These are phyloP conservation scores for Polyporus tsugae DNA, from an alignment of 1,284 basidiomycete genomes.

Conservation along the genomic window DNA sequence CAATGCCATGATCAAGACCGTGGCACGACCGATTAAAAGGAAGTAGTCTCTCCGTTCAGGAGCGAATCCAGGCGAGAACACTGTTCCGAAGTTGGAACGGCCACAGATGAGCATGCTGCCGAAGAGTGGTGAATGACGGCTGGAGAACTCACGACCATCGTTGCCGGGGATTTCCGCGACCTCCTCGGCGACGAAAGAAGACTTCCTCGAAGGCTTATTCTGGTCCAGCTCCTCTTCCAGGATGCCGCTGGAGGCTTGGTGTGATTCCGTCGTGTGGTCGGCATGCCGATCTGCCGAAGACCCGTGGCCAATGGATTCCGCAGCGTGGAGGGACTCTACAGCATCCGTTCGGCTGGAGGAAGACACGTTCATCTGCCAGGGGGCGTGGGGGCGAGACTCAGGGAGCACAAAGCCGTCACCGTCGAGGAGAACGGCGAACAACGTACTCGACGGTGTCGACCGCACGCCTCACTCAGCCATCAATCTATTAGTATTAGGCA, in stretches of 20 bases:
- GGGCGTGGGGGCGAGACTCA: neutral
- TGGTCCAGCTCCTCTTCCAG: conserved; percentile 14
- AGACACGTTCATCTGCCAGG: conserved; percentile 24
- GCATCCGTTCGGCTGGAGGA: conserved; percentile 29
- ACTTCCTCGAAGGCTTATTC: conserved; percentile 27
- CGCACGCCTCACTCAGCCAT: neutral
- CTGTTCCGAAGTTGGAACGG: conserved; percentile 17
- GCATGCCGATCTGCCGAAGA: conserved; percentile 34
- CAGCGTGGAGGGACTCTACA: conserved; percentile 25
- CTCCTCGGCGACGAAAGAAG: conserved; percentile 28
- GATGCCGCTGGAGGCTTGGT: conserved; percentile 27
- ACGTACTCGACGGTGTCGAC: neutral
- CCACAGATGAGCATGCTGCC: neutral
- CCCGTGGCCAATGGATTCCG: conserved; percentile 29
- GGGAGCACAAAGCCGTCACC: conserved; percentile 10
- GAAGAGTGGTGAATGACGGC: conserved; percentile 5
- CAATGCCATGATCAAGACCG: conserved; percentile 34
- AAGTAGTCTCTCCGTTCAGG: conserved; percentile 35
- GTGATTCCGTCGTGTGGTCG: conserved; percentile 28
- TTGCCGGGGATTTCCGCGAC: conserved; percentile 10
- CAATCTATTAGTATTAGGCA: conserved; percentile 1
- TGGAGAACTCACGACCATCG: conserved; percentile 24
- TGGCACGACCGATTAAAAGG: conserved; percentile 33
- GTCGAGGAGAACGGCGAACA: conserved; percentile 14
- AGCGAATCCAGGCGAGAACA: conserved; percentile 36